Evolutionary conservation across 805 yeast species (phyloP).

Genomic region (Ogataea allantospora): DNA sequence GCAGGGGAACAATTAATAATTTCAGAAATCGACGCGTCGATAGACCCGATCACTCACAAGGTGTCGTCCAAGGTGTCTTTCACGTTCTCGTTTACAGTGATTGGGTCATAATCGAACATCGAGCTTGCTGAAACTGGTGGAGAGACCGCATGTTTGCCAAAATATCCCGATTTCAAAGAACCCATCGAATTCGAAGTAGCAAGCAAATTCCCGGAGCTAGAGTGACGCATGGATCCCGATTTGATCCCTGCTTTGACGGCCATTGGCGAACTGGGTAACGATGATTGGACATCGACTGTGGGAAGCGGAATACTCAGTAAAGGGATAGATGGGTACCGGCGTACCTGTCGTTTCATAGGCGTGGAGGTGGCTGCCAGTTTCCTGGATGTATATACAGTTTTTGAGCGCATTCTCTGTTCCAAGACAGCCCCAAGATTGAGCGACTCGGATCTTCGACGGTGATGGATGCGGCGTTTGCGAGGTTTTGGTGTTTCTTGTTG

Average conservation of each 20-base stretch:
- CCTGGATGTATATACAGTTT: slow-evolving; percentile 8
- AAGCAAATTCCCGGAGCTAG: not conserved
- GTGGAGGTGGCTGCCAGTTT: slow-evolving; percentile 7
- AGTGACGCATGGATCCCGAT: not conserved
- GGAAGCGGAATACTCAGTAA: slow-evolving; percentile 7
- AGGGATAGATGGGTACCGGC: slow-evolving; percentile 12
- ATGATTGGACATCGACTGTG: not conserved
- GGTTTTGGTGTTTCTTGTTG: not conserved
- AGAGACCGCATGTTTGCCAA: not conserved
- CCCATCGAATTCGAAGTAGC: slow-evolving; percentile 2
- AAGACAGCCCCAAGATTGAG: slow-evolving; percentile 8
- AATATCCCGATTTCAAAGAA: not conserved
- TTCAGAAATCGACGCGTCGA: slow-evolving; percentile 10
- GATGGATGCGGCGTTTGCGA: slow-evolving; percentile 12
- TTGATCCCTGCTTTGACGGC: not conserved
- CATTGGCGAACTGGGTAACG: slow-evolving; percentile 18
- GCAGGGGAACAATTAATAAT: slow-evolving; percentile 1
- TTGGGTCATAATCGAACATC: no score
- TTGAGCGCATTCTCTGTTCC: slow-evolving; percentile 10
- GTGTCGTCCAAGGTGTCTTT: slow-evolving; percentile 6
- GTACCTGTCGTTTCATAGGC: slow-evolving; percentile 5
- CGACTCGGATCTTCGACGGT: slow-evolving; percentile 22
- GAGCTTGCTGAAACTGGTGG: not conserved
- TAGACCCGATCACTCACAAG: slow-evolving; percentile 2
- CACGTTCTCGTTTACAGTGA: slow-evolving; percentile 6